These are phyloP conservation scores for Xylaria scruposa DNA, from an alignment of 495 filamentous ascomycete species.

Conservation along the genomic window DNA sequence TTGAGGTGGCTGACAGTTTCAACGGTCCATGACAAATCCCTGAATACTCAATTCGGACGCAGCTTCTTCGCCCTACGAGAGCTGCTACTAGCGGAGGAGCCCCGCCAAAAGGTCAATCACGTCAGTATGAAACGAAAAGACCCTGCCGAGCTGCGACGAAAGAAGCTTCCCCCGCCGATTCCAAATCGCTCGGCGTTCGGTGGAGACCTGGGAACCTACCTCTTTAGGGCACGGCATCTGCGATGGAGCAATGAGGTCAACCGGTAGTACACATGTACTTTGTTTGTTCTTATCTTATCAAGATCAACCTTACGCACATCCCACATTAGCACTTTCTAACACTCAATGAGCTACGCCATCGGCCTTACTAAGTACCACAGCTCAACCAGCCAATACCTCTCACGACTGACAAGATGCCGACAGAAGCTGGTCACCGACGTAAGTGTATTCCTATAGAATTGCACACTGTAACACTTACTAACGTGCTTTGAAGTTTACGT, in stretches of 20 bases:
- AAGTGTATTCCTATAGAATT: slow-evolving; percentile 49
- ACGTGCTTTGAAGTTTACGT: slow-evolving; percentile 71
- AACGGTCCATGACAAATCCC: slow-evolving; percentile 22
- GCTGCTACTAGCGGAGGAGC: background rate
- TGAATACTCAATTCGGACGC: slow-evolving; percentile 16
- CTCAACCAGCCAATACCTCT: slow-evolving; percentile 21
- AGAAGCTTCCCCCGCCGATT: slow-evolving; percentile 12
- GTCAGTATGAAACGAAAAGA: slow-evolving; percentile 18
- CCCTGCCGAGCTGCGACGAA: background rate
- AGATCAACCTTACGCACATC: slow-evolving; percentile 18
- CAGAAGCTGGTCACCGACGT: slow-evolving; percentile 80
- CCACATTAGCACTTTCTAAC: slow-evolving; percentile 12
- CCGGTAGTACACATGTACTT: background rate
- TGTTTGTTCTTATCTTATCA: slow-evolving; percentile 20
- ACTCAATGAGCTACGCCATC: slow-evolving; percentile 4
- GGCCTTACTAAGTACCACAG: background rate
- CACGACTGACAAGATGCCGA: slow-evolving; percentile 69
- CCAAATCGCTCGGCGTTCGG: slow-evolving; percentile 16
- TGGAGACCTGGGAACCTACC: background rate
- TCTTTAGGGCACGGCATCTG: background rate
- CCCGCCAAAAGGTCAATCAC: slow-evolving; percentile 25
- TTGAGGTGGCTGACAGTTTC: slow-evolving; percentile 26
- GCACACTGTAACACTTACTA: background rate
- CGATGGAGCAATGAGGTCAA: background rate
- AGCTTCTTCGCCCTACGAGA: slow-evolving; percentile 9